Base-by-base conservation (phyloP, 2,329 filamentous ascomycete species). In the Exophiala xenobiotica region DNA sequence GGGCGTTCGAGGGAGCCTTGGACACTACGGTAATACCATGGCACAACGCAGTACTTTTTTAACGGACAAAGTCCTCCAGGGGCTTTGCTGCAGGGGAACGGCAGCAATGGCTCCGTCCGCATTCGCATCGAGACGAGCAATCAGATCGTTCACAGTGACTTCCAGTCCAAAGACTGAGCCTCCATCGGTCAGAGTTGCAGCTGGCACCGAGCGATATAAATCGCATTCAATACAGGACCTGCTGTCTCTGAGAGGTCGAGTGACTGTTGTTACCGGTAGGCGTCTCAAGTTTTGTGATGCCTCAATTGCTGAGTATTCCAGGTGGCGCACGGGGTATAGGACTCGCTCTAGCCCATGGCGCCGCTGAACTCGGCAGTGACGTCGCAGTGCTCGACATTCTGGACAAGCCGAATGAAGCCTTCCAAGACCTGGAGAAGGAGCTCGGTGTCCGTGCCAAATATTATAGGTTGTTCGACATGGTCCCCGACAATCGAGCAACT, bases 191-290 rank as follows among this genome's bases (percentile, higher is more conserved):
- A 20, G 42, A 9, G 22, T 41, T 8, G 48, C 22, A 33, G 42
- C 46, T 4, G 31, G 35, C 9, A 49, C 22, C 29, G 48, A 56
- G 16, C 43, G 47, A 19, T 56, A 29, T 11, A 43, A 39, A n/a
- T 16, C 35, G 12, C 43, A 23, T 20, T 38, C 48, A 6, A 49
- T 56, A 19, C 53, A 49, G n/a, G 68, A 71, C 47, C 66, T 72
- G 16, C 65, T 78, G 40, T 74, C 73, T 51, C 74, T 76, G 20
- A 71, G 74, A 43, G 74, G 74, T 61, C 70, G 70, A 53, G 69
- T 70, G 3, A 69, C 74, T 9, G 65, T 78, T 2, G 64, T 79
- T 7, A 77, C 76, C 14, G 73, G 73, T 52, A 38, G 4, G 24
- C 19, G 19, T 22, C 22, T 14, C n/a, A 11, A 18, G 18, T 2